Percentiles rank a stretch among this genome's conserved stretches.
phyloP scores from a whole-genome alignment of 2,329 filamentous ascomycete genomes.

The Botrytis cinerea region DNA sequence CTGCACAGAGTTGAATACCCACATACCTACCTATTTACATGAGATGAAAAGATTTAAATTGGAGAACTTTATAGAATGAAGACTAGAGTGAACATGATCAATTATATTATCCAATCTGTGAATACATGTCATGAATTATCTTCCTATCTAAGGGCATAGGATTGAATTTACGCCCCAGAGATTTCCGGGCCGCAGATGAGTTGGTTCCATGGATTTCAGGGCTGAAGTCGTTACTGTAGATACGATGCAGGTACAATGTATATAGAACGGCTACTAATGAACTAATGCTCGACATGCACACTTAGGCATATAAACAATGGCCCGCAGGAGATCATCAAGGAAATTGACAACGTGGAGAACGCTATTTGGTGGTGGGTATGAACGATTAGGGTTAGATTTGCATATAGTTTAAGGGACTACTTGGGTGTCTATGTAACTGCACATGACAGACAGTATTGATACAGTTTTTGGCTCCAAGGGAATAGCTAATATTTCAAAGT shows the following conservation, averaged over 20 bases:
- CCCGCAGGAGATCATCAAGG: not conserved
- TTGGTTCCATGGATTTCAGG: not conserved
- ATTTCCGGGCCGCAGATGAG: not conserved
- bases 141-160: not conserved
- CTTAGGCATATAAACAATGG: not conserved
- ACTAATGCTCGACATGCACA: conserved; percentile 10
- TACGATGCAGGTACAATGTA: conserved; percentile 18
- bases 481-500: not conserved
- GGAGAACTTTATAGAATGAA: not conserved
- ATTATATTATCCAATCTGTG: not conserved
- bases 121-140: not conserved
- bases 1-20: conserved; percentile 2
- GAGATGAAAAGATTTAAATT: not conserved
- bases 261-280: not conserved
- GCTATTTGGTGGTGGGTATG: conserved; percentile 4
- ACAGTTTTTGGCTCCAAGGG: not conserved
- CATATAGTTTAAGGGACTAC: not conserved
- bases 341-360: not conserved
- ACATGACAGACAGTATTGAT: not conserved
- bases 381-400: not conserved
- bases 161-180: not conserved
- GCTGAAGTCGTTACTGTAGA: conserved; percentile 11
- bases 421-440: not conserved
- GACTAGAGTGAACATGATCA: not conserved
- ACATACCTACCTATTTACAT: not conserved